A percentile compares a stretch with the other conserved stretches of the same genome.
phyloP scores from a whole-genome alignment of 1,284 basidiomycete species.

The Phylloporus sp. region DNA sequence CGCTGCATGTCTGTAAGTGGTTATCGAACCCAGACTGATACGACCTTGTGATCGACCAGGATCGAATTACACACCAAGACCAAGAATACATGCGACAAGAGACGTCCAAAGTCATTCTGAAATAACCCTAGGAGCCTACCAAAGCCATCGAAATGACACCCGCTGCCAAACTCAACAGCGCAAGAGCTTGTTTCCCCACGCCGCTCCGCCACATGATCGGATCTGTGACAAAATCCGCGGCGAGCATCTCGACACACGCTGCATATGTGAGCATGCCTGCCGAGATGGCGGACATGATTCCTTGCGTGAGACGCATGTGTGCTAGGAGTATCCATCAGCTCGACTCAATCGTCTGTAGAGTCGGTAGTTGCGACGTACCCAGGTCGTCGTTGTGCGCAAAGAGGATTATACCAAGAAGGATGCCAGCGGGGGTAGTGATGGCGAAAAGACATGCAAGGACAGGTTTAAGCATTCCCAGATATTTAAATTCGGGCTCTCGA shows the following conservation, averaged over 20 bases:
- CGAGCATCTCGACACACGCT: slow-evolving; percentile 82
- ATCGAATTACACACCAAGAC: not conserved
- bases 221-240: slow-evolving; percentile 79
- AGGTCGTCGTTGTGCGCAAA: slow-evolving; percentile 48
- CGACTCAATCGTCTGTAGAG: not conserved
- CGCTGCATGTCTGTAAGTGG: not conserved
- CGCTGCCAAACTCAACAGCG: slow-evolving; percentile 60
- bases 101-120: not conserved
- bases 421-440: slow-evolving; percentile 73
- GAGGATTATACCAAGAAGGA: slow-evolving; percentile 60
- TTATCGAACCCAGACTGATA: not conserved
- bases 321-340: slow-evolving; percentile 40
- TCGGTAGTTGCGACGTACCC: slow-evolving; percentile 29
- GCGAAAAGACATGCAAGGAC: slow-evolving; percentile 71
- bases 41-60: not conserved
- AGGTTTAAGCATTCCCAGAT: slow-evolving; percentile 51
- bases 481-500: slow-evolving; percentile 29
- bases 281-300: slow-evolving; percentile 77
- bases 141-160: slow-evolving; percentile 65
- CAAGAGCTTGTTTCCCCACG: slow-evolving; percentile 56
- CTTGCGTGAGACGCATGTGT: slow-evolving; percentile 63
- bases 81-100: not conserved
- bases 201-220: slow-evolving; percentile 53
- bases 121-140: slow-evolving; percentile 28
- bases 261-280: slow-evolving; percentile 83